Evolutionary conservation across 495 filamentous ascomycete species (phyloP).

Genomic region (Aspergillus saccharolyticus): DNA sequence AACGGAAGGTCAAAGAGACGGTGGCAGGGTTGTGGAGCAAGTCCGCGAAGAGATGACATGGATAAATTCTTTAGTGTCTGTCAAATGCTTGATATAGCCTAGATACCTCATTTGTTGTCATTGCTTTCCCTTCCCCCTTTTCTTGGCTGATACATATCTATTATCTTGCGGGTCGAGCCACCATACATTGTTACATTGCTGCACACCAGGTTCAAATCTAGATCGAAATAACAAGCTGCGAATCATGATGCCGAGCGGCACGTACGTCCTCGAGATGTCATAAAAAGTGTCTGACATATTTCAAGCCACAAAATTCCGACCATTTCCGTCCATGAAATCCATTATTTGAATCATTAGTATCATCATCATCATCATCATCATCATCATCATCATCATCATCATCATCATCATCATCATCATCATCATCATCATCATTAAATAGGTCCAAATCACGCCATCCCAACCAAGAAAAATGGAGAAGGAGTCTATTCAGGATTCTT

Average conservation of each 20-base stretch:
- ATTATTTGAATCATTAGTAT: neutral
- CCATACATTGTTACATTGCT: neutral
- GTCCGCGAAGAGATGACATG: slow-evolving; percentile 23
- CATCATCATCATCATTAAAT: neutral
- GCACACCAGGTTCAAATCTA: too few relatives aligned
- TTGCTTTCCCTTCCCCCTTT: neutral
- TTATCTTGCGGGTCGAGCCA: too few relatives aligned
- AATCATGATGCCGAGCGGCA: too few relatives aligned
- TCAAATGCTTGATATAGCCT: slow-evolving; percentile 2
- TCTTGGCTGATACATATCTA: neutral
- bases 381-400: slow-evolving; percentile 5
- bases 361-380: too few relatives aligned
- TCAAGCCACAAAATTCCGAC: slow-evolving; percentile 4
- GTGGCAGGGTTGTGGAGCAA: slow-evolving; percentile 55
- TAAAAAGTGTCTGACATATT: neutral
- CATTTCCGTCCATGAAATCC: neutral
- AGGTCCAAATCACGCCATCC: neutral
- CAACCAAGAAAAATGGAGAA: neutral
- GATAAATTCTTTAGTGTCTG: neutral
- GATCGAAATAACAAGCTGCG: too few relatives aligned
- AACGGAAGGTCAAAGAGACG: slow-evolving; percentile 55
- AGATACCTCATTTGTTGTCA: neutral
- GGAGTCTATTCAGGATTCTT: neutral
- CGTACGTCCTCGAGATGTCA: too few relatives aligned
- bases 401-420: too few relatives aligned